These are phyloP conservation scores for Senna siamea DNA, from an alignment of 306 rosid species.

Conservation along the genomic window DNA sequence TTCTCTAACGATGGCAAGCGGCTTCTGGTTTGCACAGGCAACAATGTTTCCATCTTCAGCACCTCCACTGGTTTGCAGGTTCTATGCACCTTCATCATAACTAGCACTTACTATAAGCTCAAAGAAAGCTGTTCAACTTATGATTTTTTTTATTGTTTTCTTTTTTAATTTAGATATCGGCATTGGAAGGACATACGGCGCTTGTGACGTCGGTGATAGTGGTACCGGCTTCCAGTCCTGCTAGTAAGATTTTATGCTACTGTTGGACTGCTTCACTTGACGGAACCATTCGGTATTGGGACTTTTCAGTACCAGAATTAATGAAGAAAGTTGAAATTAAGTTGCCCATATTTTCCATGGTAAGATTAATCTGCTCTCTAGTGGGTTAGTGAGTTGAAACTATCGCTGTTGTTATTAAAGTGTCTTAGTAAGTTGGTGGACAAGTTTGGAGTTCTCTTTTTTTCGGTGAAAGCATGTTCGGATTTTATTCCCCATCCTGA, in stretches of 20 bases:
- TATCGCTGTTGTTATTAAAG: neutral
- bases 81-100: neutral
- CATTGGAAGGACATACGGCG: conserved; percentile 76
- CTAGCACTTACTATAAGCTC: neutral
- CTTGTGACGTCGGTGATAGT: conserved; percentile 71
- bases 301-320: conserved; percentile 67
- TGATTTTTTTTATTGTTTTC: neutral
- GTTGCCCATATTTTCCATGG: conserved; percentile 78
- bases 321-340: conserved; percentile 57
- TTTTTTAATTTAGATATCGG: conserved; percentile 35
- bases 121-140: neutral
- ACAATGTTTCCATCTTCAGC: conserved; percentile 74
- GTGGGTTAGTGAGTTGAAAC: neutral
- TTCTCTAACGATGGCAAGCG: conserved; percentile 82
- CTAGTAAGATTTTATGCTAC: conserved; percentile 48
- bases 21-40: conserved; percentile 68
- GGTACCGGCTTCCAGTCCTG: conserved; percentile 54
- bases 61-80: conserved; percentile 75
- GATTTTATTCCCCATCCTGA: neutral
- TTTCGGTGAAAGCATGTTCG: neutral
- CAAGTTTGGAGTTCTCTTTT: neutral
- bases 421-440: neutral
- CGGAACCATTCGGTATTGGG: conserved; percentile 87
- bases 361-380: conserved; percentile 28
- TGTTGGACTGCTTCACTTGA: conserved; percentile 91